Conservation (phyloP, 495 filamentous ascomycete species). For the Extremus antarcticus region DNA sequence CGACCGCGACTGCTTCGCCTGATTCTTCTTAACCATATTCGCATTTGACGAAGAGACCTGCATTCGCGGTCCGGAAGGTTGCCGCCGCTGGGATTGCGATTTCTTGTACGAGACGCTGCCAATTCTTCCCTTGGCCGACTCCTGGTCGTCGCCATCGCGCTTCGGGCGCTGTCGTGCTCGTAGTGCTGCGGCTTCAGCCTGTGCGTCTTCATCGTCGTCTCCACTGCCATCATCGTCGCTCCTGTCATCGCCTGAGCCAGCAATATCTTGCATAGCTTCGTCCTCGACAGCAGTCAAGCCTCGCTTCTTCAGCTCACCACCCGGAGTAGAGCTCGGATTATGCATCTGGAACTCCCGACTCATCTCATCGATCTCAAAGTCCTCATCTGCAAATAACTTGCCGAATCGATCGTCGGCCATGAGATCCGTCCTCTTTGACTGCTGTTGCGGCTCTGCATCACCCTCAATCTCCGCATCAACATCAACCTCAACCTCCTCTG, state of each 20-base stretch:
- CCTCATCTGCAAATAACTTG: constrained; percentile 80
- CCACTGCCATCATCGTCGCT: constrained; percentile 9
- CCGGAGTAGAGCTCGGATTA: constrained; percentile 62
- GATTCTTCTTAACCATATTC: constrained; percentile 23
- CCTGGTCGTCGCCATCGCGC: constrained; percentile 25
- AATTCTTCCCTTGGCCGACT: constrained; percentile 41
- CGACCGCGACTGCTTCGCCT: constrained; percentile 41
- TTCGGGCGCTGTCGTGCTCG: constrained; percentile 4
- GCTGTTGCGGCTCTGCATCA: constrained; percentile 9
- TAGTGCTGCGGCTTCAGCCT: constrained; percentile 25
- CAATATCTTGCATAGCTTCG: constrained; percentile 39
- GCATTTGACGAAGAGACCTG: constrained; percentile 41
- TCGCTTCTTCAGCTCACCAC: constrained; percentile 34
- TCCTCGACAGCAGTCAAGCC: constrained; percentile 60
- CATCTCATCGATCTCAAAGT: constrained; percentile 86
- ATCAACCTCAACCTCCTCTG: constrained; percentile 10
- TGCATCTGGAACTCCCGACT: constrained; percentile 74
- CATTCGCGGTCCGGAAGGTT: constrained; percentile 29
- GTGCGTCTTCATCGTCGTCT: constrained; percentile 32
- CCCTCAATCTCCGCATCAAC: constrained; percentile 11
- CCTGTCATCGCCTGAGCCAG: constrained; percentile 1
- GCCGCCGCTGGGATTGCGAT: constrained; percentile 30
- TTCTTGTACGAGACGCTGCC: constrained; percentile 53
- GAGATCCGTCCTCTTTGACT: constrained; percentile 28
- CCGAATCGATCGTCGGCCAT: constrained; percentile 78